phyloP scores from a whole-genome alignment of 345 rosid species.

The Salix koriyanagi region DNA sequence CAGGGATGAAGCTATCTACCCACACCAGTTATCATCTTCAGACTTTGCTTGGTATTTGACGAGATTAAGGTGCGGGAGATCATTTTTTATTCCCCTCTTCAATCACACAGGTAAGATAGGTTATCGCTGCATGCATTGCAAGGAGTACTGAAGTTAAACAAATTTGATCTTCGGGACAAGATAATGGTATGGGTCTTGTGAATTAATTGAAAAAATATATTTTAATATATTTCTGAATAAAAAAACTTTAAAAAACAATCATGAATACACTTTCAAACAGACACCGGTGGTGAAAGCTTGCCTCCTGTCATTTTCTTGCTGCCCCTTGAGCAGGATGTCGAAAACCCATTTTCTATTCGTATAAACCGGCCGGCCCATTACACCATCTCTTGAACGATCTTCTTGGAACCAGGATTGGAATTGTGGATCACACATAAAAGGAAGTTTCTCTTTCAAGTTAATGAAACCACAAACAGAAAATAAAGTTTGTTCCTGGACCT shows the following conservation, averaged over 20 bases:
- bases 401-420: not conserved
- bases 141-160: not conserved
- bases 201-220: not conserved
- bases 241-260: no score
- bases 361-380: not conserved
- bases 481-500: not conserved
- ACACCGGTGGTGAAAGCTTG: not conserved
- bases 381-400: not conserved
- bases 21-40: not conserved
- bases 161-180: not conserved
- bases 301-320: constrained; percentile 5
- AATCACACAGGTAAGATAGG: not conserved
- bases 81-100: not conserved
- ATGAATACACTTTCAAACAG: no score
- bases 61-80: not conserved
- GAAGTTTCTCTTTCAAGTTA: not conserved
- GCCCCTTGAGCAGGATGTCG: not conserved
- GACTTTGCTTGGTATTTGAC: not conserved
- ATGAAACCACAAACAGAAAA: not conserved
- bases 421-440: not conserved
- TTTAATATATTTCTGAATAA: no score
- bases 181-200: not conserved
- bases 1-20: not conserved
- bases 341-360: not conserved
- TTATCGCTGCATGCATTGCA: not conserved